Base-by-base conservation (phyloP, 192 early-diverging fungal genomes). In the Coemansia guatemalensis region DNA sequence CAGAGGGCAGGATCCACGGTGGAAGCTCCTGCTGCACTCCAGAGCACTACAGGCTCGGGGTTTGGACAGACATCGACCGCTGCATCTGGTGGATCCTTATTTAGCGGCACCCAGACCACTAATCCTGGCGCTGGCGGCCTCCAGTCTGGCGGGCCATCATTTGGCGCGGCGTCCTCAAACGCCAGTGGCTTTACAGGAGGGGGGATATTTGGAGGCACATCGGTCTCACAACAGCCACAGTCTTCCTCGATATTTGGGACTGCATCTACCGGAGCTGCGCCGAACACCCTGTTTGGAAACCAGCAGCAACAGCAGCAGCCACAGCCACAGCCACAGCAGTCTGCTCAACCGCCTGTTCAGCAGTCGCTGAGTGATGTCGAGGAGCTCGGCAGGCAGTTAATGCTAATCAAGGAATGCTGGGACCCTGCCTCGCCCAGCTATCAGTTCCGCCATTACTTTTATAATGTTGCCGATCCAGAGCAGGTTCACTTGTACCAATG, bases 391-490 rank as follows among this genome's bases (percentile, higher is more conserved):
- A 86, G 89, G 29, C 79, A 86, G 33, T 60, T 94, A 12, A 65
- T 88, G 66, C 62, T 83, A 41, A 84, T 94, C 25, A 88, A 88
- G 62, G 87, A 86, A 30, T 75, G 80, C 52, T 96, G 92, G 90
- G 86, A 95, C 61, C 88, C 93, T 9, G 75, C 83, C 30, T 87
- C 84, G 50, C 88, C 90, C 6, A 78, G 82, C 44, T 96, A 90
- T 67, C 85, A 89, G 48, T 95, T 96, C 72, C 89, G 88, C 88
- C 90, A 95, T 71, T 98, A 95, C 68, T 96, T 98, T 66, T 98
- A 98, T 75, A 98, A 97, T 65, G 85, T 91, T 70, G 93, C 92
- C 4, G 89, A 94, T 69, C 90, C 95, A 1, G 84, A 77, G n/a
- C 92, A 96, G 78, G 89, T 89, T 18, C 83, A 83, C 33, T 62